Evolutionary conservation across 768 basidiomycete genomes (phyloP).

Genomic region (Podaxis sp.): DNA sequence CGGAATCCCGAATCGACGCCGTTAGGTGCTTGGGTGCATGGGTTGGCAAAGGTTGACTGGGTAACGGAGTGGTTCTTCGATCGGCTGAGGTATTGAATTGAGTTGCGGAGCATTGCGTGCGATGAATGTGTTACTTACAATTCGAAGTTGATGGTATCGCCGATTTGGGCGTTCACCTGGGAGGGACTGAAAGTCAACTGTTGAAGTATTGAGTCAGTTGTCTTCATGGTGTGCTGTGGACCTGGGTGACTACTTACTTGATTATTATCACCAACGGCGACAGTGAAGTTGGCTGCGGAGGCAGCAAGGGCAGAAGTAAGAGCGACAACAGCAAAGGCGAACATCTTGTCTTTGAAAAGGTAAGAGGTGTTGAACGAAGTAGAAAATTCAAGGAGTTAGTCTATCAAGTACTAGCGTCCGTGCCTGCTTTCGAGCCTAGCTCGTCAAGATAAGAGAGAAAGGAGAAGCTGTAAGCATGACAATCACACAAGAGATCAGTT

Average conservation of each 20-base stretch:
- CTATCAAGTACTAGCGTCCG: slow-evolving; percentile 2
- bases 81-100: slow-evolving; percentile 23
- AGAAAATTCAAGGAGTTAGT: slow-evolving; percentile 1
- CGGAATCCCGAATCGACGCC: slow-evolving; percentile 56
- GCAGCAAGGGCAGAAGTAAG: slow-evolving; percentile 36
- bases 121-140: slow-evolving; percentile 37
- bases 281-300: slow-evolving; percentile 33
- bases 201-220: neutral
- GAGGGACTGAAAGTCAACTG: slow-evolving; percentile 39
- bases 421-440: slow-evolving; percentile 31
- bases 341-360: slow-evolving; percentile 2
- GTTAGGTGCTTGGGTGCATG: slow-evolving; percentile 39
- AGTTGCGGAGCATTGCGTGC: neutral
- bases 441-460: slow-evolving; percentile 1
- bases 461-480: neutral
- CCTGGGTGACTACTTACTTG: slow-evolving; percentile 21
- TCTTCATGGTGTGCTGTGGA: neutral
- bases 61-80: slow-evolving; percentile 54
- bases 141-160: slow-evolving; percentile 52
- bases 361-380: neutral
- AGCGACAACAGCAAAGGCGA: slow-evolving; percentile 33
- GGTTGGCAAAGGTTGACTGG: slow-evolving; percentile 56
- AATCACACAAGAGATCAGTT: neutral
- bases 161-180: slow-evolving; percentile 36
- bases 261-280: slow-evolving; percentile 43